These are phyloP conservation scores for Handroanthus guayacan DNA, from an alignment of 257 asterid genomes.

Conservation along the genomic window DNA sequence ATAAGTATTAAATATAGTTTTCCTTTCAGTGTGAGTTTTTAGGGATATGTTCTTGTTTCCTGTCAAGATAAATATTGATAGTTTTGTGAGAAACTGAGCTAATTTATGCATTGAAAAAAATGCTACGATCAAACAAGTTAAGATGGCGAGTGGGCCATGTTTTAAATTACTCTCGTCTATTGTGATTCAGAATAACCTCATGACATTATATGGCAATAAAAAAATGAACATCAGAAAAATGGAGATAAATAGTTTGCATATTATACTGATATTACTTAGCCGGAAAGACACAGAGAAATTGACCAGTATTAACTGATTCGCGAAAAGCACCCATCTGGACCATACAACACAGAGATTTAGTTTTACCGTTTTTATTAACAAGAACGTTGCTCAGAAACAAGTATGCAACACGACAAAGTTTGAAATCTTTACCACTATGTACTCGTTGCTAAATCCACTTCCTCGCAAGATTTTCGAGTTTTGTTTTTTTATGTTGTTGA, in stretches of 20 bases:
- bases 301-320: not conserved
- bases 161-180: not conserved
- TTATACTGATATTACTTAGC: not conserved
- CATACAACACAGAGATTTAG: not conserved
- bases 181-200: not conserved
- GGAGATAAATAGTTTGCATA: not conserved
- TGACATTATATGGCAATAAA: not conserved
- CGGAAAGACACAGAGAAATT: not conserved
- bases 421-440: slow-evolving; percentile 77
- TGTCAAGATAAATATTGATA: not conserved
- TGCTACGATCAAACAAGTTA: not conserved
- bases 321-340: no score
- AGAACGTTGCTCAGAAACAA: not conserved
- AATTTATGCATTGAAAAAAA: not conserved
- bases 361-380: not conserved
- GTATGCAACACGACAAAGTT: slow-evolving; percentile 2
- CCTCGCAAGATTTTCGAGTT: slow-evolving; percentile 60
- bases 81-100: not conserved
- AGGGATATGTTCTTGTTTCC: not conserved
- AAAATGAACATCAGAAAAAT: not conserved
- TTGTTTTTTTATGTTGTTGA: slow-evolving; percentile 80
- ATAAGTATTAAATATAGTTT: not conserved
- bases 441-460: slow-evolving; percentile 85
- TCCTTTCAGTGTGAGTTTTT: not conserved
- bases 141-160: not conserved